These are phyloP conservation scores for Bothriochloa decipiens DNA, from an alignment of 176 grass and related monocot genomes.

Conservation along the genomic window DNA sequence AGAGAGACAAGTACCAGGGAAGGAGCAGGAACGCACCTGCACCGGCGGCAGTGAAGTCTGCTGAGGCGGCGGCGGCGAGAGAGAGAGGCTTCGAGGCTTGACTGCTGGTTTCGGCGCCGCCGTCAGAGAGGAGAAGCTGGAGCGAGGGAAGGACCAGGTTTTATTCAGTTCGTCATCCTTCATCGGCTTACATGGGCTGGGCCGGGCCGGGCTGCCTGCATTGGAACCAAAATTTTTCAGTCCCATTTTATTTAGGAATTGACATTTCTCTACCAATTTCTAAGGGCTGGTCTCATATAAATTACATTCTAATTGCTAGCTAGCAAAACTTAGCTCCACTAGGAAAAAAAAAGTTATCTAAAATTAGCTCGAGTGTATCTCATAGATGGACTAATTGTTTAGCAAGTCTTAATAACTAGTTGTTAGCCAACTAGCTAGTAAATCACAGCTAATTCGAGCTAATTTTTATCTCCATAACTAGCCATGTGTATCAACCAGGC, in stretches of 20 bases:
- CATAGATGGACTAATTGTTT: too few species aligned
- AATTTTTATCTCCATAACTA: too few species aligned
- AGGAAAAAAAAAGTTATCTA: too few species aligned
- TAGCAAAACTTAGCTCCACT: too few species aligned
- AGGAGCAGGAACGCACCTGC: neutral
- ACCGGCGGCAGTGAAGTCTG: neutral
- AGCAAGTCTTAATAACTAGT: too few species aligned
- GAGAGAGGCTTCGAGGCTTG: conserved; percentile 30
- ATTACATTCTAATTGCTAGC: too few species aligned
- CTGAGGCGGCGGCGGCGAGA: neutral
- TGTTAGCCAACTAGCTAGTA: too few species aligned
- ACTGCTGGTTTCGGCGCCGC: conserved; percentile 43
- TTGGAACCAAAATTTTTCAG: neutral
- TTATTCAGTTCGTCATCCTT: conserved; percentile 35
- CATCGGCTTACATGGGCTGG: conserved; percentile 27
- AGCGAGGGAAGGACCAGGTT: conserved; percentile 45
- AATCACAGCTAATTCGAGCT: too few species aligned
- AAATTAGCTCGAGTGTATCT: too few species aligned
- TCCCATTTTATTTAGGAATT: neutral
- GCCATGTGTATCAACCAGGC: too few species aligned
- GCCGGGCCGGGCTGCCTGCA: conserved; percentile 29
- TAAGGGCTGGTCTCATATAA: too few species aligned
- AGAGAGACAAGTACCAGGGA: neutral
- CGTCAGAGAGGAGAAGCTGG: conserved; percentile 11
- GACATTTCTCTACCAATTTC: too few species aligned